A percentile compares a stretch with the other conserved stretches of the same genome.
phyloP scores from a whole-genome alignment of 208 protist species.

The Trypanosoma cruzi region DNA sequence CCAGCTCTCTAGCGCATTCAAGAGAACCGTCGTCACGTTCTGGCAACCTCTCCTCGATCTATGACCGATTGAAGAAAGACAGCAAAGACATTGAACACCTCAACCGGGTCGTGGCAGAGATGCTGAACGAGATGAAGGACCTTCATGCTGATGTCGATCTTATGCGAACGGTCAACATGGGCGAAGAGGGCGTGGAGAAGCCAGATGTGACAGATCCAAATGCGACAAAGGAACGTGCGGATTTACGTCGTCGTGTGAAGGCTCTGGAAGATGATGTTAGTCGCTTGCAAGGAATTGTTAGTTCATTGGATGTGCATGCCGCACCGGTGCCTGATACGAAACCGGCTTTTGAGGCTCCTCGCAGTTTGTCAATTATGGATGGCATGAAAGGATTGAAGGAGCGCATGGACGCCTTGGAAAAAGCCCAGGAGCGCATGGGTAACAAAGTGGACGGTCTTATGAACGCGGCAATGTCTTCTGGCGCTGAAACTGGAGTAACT shows the following conservation, averaged over 20 bases:
- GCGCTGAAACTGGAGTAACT: constrained; percentile 37
- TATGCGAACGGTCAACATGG: constrained; percentile 36
- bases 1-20: not conserved
- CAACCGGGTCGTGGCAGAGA: constrained; percentile 92
- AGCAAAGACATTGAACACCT: constrained; percentile 79
- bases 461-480: not conserved
- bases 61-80: constrained; percentile 63
- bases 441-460: constrained; percentile 31
- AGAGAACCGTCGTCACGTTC: not conserved
- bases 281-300: constrained; percentile 15
- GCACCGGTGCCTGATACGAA: constrained; percentile 36
- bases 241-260: constrained; percentile 33
- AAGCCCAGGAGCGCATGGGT: constrained; percentile 48
- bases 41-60: constrained; percentile 19
- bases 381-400: constrained; percentile 31
- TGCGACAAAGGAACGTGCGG: not conserved
- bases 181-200: not conserved
- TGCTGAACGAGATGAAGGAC: constrained; percentile 78
- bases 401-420: constrained; percentile 29
- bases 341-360: constrained; percentile 2
- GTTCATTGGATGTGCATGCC: constrained; percentile 32
- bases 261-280: constrained; percentile 30
- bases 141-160: constrained; percentile 76
- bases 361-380: constrained; percentile 25
- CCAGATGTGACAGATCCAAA: not conserved